Percentiles rank a stretch among this genome's conserved stretches.
Evolutionary conservation across 805 yeast species (phyloP).

Genomic region (Soucietia sequanensis): DNA sequence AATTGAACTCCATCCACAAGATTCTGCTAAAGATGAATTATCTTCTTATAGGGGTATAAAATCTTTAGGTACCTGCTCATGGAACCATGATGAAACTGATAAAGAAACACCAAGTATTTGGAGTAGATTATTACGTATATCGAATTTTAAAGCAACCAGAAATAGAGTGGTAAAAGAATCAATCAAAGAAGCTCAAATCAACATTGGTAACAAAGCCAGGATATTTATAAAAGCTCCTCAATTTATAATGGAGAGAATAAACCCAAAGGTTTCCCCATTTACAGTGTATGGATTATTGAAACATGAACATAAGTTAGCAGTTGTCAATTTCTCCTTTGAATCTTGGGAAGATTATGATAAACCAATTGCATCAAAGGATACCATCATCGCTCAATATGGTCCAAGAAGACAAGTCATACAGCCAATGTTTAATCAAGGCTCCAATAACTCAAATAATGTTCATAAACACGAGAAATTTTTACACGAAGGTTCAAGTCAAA

Average conservation of each 20-base stretch:
- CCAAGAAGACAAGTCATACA: slow-evolving; percentile 80
- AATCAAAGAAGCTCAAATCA: slow-evolving; percentile 38
- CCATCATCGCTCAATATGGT: slow-evolving; percentile 87
- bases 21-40: slow-evolving; percentile 72
- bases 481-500: slow-evolving; percentile 65
- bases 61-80: slow-evolving; percentile 71
- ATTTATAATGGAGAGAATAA: slow-evolving; percentile 39
- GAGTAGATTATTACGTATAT: slow-evolving; percentile 69
- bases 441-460: slow-evolving; percentile 78
- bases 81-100: slow-evolving; percentile 88
- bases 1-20: slow-evolving; percentile 75
- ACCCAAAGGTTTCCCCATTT: slow-evolving; percentile 49
- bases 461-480: slow-evolving; percentile 82
- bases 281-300: slow-evolving; percentile 71
- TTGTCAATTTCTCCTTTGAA: slow-evolving; percentile 76
- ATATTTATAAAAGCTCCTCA: slow-evolving; percentile 60
- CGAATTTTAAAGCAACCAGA: slow-evolving; percentile 73
- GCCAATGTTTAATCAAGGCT: slow-evolving; percentile 80
- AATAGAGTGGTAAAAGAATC: slow-evolving; percentile 66
- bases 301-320: slow-evolving; percentile 85
- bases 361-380: slow-evolving; percentile 82
- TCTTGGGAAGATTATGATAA: slow-evolving; percentile 88
- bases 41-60: slow-evolving; percentile 84
- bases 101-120: slow-evolving; percentile 74
- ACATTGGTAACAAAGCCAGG: slow-evolving; percentile 61